These are phyloP conservation scores for Erysimum cheiri DNA, from an alignment of 441 rosid species.

Conservation along the genomic window DNA sequence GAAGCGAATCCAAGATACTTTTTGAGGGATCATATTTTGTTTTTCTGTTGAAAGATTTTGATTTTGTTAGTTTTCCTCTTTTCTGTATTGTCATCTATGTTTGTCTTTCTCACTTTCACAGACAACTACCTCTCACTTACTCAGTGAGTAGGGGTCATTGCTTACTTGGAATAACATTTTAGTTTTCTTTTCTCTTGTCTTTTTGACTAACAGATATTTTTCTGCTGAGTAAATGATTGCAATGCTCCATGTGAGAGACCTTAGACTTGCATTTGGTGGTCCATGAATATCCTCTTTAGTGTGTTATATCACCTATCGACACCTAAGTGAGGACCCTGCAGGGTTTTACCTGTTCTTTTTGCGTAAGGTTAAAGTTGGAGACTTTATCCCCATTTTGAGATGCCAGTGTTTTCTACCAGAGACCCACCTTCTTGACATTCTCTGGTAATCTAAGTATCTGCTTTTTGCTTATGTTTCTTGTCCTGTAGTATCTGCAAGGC, in stretches of 20 bases:
- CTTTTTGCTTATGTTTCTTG: constrained; percentile 30
- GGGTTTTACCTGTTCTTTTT: constrained; percentile 30
- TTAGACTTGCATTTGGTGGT: constrained; percentile 33
- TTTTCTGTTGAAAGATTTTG: neutral
- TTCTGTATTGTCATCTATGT: constrained; percentile 1
- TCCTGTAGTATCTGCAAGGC: constrained; percentile 21
- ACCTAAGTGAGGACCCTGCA: constrained; percentile 35
- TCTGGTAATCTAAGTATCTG: neutral
- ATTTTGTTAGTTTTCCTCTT: constrained; percentile 18
- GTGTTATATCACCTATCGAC: constrained; percentile 26
- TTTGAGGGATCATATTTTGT: neutral
- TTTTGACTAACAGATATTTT: constrained; percentile 14
- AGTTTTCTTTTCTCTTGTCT: neutral
- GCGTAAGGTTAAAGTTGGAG: constrained; percentile 26
- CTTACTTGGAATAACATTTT: constrained; percentile 14
- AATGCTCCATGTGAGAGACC: constrained; percentile 27
- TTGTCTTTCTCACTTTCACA: constrained; percentile 25
- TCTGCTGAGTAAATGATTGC: constrained; percentile 25
- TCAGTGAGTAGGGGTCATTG: constrained; percentile 26
- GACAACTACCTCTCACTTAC: constrained; percentile 5
- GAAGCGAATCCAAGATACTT: constrained; percentile 16
- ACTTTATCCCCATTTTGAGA: constrained; percentile 18
- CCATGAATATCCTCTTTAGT: constrained; percentile 25
- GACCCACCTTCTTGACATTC: constrained; percentile 26
- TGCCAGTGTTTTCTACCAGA: neutral